Conservation (phyloP, 2,329 filamentous ascomycete genomes). For the Penicillium sp. region DNA sequence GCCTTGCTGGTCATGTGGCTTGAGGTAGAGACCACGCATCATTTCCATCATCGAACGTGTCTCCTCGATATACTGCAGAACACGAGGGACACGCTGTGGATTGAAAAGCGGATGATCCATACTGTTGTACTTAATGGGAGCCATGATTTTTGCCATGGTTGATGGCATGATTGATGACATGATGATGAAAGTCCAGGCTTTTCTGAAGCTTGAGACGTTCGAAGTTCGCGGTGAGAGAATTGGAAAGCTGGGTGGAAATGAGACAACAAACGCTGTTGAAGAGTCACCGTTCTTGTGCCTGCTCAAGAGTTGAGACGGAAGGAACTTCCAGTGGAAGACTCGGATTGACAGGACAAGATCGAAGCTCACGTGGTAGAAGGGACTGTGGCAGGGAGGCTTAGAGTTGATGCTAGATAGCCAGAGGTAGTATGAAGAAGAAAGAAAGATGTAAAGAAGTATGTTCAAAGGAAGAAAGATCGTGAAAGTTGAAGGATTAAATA, state of each 20-base stretch:
- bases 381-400: neutral
- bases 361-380: no score
- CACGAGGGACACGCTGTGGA: neutral
- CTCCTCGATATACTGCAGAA: neutral
- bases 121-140: neutral
- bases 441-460: neutral
- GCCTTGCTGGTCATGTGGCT: neutral
- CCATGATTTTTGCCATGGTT: neutral
- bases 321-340: no score
- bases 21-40: neutral
- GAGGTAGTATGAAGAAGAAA: neutral
- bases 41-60: neutral
- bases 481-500: neutral
- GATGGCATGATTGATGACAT: no score
- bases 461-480: neutral
- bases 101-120: neutral
- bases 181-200: no score
- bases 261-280: no score
- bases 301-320: no score
- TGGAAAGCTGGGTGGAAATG: no score
- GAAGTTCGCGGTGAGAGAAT: no score
- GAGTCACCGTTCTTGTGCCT: no score
- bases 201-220: no score
- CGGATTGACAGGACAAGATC: no score
- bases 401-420: neutral